These are phyloP conservation scores for Naganishia onofrii DNA, from an alignment of 768 basidiomycete species.

Conservation along the genomic window DNA sequence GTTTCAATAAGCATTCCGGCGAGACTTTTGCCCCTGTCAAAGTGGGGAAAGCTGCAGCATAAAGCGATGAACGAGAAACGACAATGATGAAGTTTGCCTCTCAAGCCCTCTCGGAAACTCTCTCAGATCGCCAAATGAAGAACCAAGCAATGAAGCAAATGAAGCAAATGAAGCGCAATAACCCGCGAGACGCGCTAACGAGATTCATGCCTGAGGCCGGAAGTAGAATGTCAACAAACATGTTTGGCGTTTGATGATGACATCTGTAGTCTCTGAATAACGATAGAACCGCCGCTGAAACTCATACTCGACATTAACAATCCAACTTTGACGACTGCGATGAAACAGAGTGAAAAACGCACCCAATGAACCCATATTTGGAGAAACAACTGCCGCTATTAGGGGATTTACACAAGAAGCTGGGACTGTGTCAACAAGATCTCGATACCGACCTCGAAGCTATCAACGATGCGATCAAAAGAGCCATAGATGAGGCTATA, in stretches of 20 bases:
- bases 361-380: constrained; percentile 27
- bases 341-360: constrained; percentile 3
- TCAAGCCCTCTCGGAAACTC: no score
- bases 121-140: no score
- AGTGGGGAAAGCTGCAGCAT: no score
- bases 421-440: constrained; percentile 23
- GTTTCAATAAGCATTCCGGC: no score
- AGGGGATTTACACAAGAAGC: constrained; percentile 25
- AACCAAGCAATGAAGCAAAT: neutral
- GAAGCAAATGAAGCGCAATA: neutral
- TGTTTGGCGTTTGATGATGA: neutral
- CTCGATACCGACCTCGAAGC: constrained; percentile 25
- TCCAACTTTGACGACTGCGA: neutral
- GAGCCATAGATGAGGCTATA: constrained; percentile 30
- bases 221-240: constrained; percentile 8
- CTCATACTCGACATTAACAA: neutral
- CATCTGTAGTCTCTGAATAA: neutral
- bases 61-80: no score
- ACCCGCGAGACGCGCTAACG: neutral
- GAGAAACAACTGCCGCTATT: constrained; percentile 27
- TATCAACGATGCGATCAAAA: constrained; percentile 30
- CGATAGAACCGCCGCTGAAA: neutral
- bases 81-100: no score
- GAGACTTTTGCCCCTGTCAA: no score
- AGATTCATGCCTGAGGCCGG: neutral